Evolutionary conservation across 257 asterid species (phyloP).

Genomic region (Solanum lycopersicoides): DNA sequence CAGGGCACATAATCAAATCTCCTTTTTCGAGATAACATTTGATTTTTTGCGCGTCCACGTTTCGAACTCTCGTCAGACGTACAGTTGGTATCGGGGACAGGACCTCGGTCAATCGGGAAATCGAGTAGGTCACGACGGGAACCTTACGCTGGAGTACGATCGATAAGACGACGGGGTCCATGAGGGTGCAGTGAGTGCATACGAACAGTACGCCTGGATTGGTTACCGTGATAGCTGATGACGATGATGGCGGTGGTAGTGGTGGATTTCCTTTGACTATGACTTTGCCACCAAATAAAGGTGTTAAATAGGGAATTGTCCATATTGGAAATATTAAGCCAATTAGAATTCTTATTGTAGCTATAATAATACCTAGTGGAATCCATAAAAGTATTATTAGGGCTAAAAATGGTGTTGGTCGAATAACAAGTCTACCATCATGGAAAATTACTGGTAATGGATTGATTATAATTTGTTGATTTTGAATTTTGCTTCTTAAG

Average conservation of each 20-base stretch:
- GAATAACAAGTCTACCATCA: slow-evolving; percentile 68
- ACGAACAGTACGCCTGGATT: slow-evolving; percentile 59
- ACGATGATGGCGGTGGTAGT: slow-evolving; percentile 55
- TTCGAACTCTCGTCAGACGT: slow-evolving; percentile 46
- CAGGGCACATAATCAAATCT: slow-evolving; percentile 63
- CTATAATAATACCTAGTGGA: slow-evolving; percentile 58
- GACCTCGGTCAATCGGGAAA: slow-evolving; percentile 60
- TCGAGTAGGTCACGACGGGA: slow-evolving; percentile 69
- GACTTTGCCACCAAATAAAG: slow-evolving; percentile 48
- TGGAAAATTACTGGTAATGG: slow-evolving; percentile 83
- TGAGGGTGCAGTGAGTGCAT: slow-evolving; percentile 67
- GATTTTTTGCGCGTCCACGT: slow-evolving; percentile 49
- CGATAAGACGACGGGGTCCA: slow-evolving; percentile 77
- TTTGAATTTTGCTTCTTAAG: slow-evolving; percentile 1
- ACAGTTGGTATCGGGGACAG: slow-evolving; percentile 80
- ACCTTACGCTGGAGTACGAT: slow-evolving; percentile 53
- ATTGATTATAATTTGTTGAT: slow-evolving; percentile 1
- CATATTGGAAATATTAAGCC: slow-evolving; percentile 54
- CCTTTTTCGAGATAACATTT: slow-evolving; percentile 48
- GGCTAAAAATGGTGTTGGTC: slow-evolving; percentile 59
- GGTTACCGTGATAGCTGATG: slow-evolving; percentile 19
- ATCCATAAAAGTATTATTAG: slow-evolving; percentile 61
- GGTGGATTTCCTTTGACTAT: slow-evolving; percentile 65
- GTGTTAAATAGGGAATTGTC: slow-evolving; percentile 29
- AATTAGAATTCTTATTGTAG: slow-evolving; percentile 35